These are phyloP conservation scores for Caryopteris hybrid DNA, from an alignment of 305 asterid genomes.

Conservation along the genomic window DNA sequence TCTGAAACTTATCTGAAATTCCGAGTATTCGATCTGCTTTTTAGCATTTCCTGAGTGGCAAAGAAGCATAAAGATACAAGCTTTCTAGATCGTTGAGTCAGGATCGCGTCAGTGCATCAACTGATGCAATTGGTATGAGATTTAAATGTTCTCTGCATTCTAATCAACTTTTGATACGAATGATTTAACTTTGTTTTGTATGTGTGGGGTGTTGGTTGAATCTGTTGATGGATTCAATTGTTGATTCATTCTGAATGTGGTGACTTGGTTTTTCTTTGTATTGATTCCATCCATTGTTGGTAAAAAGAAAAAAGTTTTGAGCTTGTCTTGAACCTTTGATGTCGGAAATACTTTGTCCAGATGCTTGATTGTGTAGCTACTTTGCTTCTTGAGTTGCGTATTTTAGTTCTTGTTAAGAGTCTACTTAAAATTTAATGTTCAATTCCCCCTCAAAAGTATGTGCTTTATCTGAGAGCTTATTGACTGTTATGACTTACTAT, in stretches of 20 bases:
- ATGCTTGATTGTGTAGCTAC: background rate
- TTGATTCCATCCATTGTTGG: background rate
- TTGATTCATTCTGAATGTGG: background rate
- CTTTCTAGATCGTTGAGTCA: constrained; percentile 20
- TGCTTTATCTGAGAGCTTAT: too few species aligned
- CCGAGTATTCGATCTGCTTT: constrained; percentile 12
- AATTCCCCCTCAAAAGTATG: too few species aligned
- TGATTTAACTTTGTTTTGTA: background rate
- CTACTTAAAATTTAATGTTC: too few species aligned
- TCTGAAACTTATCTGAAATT: background rate
- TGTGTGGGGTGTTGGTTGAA: background rate
- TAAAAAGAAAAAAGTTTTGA: background rate
- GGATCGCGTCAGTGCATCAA: constrained; percentile 8
- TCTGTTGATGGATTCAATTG: constrained; percentile 1
- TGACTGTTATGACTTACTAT: background rate
- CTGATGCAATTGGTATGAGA: constrained; percentile 33
- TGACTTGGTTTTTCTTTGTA: background rate
- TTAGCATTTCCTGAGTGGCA: constrained; percentile 8
- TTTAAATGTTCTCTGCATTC: background rate
- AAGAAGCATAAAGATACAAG: constrained; percentile 13
- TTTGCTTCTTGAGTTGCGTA: constrained; percentile 1
- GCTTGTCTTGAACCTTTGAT: background rate
- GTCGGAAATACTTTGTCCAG: background rate
- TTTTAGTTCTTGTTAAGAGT: background rate
- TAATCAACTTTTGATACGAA: background rate